These are phyloP conservation scores for Fusarium coicis DNA, from an alignment of 2,329 filamentous ascomycete genomes.

Conservation along the genomic window DNA sequence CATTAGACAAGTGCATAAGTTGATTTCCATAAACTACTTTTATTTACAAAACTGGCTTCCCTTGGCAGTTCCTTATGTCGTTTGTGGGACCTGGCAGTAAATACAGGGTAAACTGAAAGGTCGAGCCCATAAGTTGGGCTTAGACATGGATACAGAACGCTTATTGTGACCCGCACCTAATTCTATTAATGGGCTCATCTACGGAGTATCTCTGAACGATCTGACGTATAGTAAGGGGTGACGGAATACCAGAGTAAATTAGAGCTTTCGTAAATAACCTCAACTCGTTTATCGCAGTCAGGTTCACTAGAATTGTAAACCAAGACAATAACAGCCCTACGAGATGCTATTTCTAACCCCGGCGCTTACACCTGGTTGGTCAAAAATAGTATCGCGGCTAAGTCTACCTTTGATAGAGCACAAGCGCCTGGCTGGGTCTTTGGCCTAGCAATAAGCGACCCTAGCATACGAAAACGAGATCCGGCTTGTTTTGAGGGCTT, in stretches of 20 bases:
- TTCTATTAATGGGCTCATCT: neutral
- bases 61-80: neutral
- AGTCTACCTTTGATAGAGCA: neutral
- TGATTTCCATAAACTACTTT: neutral
- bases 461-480: conserved; percentile 5
- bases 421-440: neutral
- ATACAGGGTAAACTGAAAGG: neutral
- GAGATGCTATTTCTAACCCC: neutral
- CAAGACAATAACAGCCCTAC: neutral
- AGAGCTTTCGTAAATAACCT: neutral
- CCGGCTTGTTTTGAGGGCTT: neutral
- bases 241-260: neutral
- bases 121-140: neutral
- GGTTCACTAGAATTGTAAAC: neutral
- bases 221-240: neutral
- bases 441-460: conserved; percentile 18
- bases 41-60: neutral
- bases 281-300: neutral
- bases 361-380: neutral
- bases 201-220: neutral
- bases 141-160: neutral
- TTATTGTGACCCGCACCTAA: neutral
- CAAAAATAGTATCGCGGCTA: conserved; percentile 43
- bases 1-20: neutral
- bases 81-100: neutral